Base-by-base conservation (phyloP, 306 rosid species). In the Ormosia emarginata region DNA sequence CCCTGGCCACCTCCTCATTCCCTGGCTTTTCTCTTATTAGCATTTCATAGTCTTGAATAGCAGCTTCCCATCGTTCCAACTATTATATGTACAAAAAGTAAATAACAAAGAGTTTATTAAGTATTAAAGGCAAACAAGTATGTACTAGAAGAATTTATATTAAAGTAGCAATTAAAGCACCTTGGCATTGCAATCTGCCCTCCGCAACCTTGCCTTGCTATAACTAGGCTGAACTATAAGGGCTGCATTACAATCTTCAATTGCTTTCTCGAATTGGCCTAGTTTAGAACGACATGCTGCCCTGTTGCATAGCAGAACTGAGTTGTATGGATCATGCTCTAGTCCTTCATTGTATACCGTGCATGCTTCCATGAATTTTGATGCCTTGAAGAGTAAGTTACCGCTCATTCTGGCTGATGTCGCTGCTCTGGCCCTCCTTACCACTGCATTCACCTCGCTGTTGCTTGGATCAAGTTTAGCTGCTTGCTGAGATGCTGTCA, bases 271-370 rank as follows among this genome's bases (percentile, higher is more conserved):
- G 5, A 82, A 92, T 77, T 92, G 99, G 8, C 93, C 90, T 1
- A 96, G 90, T 85, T 96, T 96, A 12, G 97, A 92, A 24, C 94
- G 99, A 77, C 98, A 91, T 3, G 99, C 98, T 32, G 97, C 99
- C 77, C 99, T 91, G 82, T 96, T 96, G 90, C 97, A 92, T 59
- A 94, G 80, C 52, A 96, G 84, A 67, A 96, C 91, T 1, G 99
- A 87, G 85, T 92, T 96, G 87, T 79, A 56, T 0, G 91, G 90
- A 75, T 94, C 94, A 63, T 88, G 80, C 40, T 94, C 97, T 46
- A 96, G 87, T 75, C 99, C 99, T 86, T 94, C 95, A 56, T 91
- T 91, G 75, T 96, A 96, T 0, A 84, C 83, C 0, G 80, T 85
- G 3, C 86, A 89, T 1, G 99, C 99, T 86, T 96, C 97, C 2